Conservation (phyloP, 345 rosid species). For the Salix caprea region DNA sequence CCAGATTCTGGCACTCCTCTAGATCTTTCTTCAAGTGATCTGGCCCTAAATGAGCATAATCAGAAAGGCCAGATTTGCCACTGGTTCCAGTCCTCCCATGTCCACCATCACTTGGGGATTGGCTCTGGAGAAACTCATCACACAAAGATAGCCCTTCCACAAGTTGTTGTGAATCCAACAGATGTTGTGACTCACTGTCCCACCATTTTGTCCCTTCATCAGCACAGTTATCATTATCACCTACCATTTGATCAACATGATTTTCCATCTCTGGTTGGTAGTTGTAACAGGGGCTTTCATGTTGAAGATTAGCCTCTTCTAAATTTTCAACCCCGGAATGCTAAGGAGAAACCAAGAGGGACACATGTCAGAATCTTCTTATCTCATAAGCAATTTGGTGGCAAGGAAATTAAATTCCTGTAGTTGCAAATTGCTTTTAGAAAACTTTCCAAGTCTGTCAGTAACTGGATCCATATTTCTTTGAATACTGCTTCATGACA, state of each 20-base stretch:
- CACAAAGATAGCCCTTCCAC: slow-evolving; percentile 86
- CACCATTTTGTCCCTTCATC: slow-evolving; percentile 73
- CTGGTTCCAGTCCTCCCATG: slow-evolving; percentile 33
- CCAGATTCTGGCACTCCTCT: slow-evolving; percentile 76
- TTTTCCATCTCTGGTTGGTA: slow-evolving; percentile 26
- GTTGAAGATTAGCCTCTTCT: slow-evolving; percentile 41
- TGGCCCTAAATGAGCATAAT: slow-evolving; percentile 68
- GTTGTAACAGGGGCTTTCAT: slow-evolving; percentile 19
- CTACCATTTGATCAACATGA: slow-evolving; percentile 25
- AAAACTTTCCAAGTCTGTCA: neutral
- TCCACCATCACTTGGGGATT: slow-evolving; percentile 61
- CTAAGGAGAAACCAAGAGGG: slow-evolving; percentile 20
- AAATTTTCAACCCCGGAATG: slow-evolving; percentile 27
- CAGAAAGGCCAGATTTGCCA: slow-evolving; percentile 54
- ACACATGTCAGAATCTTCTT: slow-evolving; percentile 17
- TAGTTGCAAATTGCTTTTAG: neutral
- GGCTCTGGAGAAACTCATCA: slow-evolving; percentile 72
- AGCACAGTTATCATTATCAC: slow-evolving; percentile 31
- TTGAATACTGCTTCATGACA: neutral
- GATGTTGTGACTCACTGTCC: slow-evolving; percentile 68
- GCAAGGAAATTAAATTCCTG: neutral
- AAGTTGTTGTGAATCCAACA: slow-evolving; percentile 84
- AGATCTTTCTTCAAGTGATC: slow-evolving; percentile 77
- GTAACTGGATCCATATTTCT: neutral
- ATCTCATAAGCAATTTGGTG: neutral